Base-by-base conservation (phyloP, 2,329 filamentous ascomycete genomes). In the Reticulascus tulasneorum region DNA sequence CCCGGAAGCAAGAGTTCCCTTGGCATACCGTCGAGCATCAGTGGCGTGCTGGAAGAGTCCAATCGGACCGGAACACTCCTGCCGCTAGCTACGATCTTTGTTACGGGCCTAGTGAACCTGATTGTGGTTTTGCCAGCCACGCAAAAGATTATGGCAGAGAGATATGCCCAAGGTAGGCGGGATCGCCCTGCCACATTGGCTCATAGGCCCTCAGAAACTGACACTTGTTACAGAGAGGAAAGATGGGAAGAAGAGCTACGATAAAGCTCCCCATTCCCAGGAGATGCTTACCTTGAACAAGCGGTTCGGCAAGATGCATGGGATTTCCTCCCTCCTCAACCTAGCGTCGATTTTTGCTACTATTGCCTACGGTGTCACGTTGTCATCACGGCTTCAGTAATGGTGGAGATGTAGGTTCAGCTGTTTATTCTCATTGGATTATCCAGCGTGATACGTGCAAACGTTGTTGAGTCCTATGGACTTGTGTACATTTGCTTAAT, bases 191-290 rank as follows among this genome's bases (percentile, higher is more conserved):
- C 6, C 19, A 8, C n/a, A 15, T 6, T 7, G 12, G 11, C 8
- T 6, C 19, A 5, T 7, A 9, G 18, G 15, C 24, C 22, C 16
- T 23, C 23, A 19, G 9, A n/a, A 13, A n/a, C 38, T 42, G 18
- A 44, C 32, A 13, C 7, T 9, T 7, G 29, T 9, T 36, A 27
- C 42, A 81, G 90, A 91, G 70, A 88, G 84, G 44, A 80, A 83
- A 51, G 91, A 96, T 56, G 88, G 88, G 36, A 96, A 94, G 73
- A 86, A 84, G 57, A 86, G 82, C 60, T 86, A 84, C 53, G 88
- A 94, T 46, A 67, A 77, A 34, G 75, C 81, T 1, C 86, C 88
- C 24, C 86, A 94, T 53, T 93, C 85, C 6, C 72, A 82, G 49
- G 86, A 91, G 66, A 96, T 97, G 90, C 62, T 78, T 49, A 71